Evolutionary conservation across 345 rosid species (phyloP).

Genomic region (Adansonia digitata): DNA sequence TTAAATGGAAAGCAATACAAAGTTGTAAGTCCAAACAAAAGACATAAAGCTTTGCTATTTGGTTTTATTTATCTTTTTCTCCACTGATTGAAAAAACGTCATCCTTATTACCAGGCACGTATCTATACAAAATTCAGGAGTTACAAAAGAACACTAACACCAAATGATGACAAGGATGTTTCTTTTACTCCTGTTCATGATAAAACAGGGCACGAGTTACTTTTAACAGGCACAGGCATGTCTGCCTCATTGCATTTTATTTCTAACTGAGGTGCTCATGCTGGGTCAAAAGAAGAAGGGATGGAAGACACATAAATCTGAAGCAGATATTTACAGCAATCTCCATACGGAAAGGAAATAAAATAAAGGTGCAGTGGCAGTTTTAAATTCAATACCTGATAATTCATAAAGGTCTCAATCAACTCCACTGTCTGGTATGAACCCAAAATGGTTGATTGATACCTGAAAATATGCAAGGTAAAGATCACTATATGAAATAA

Average conservation of each 20-base stretch:
- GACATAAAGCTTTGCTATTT: neutral
- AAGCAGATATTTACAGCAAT: neutral
- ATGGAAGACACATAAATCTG: neutral
- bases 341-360: neutral
- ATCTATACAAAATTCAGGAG: neutral
- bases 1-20: neutral
- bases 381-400: constrained; percentile 57
- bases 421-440: constrained; percentile 90
- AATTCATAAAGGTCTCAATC: constrained; percentile 98
- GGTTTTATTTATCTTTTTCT: neutral
- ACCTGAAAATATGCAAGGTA: constrained; percentile 43
- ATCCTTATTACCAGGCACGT: neutral
- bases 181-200: neutral
- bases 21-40: neutral
- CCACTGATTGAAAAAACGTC: neutral
- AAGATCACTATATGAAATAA: neutral
- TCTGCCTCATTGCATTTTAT: neutral
- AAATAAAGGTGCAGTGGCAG: neutral
- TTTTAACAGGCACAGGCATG: neutral
- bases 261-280: neutral
- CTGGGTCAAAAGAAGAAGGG: neutral
- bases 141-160: neutral
- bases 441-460: constrained; percentile 90
- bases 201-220: neutral
- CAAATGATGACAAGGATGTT: neutral